phyloP scores from a whole-genome alignment of 164 flowering plant genomes.

The Sextonia rubra region DNA sequence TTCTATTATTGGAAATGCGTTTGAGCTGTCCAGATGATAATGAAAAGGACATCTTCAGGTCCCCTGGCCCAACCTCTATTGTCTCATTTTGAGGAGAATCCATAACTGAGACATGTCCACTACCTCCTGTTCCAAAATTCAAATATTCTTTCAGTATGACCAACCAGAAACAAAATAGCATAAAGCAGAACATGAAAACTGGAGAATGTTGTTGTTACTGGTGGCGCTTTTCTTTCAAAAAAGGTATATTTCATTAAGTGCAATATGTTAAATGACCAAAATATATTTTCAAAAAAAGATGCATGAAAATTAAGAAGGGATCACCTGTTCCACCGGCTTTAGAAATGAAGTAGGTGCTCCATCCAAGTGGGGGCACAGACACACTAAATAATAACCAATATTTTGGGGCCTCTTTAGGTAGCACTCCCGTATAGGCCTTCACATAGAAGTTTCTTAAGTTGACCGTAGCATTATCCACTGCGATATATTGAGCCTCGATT shows the following conservation, averaged over 20 bases:
- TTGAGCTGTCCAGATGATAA: slow-evolving; percentile 53
- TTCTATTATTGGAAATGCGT: slow-evolving; percentile 53
- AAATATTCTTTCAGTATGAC: slow-evolving; percentile 22
- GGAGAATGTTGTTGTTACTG: background rate
- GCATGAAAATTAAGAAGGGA: background rate
- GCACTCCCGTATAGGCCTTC: slow-evolving; percentile 55
- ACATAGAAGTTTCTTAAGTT: slow-evolving; percentile 59
- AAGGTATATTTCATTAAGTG: background rate
- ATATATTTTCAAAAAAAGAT: background rate
- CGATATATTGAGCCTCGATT: slow-evolving; percentile 51
- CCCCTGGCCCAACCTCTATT: slow-evolving; percentile 74
- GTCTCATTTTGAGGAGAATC: slow-evolving; percentile 37
- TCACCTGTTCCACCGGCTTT: slow-evolving; percentile 39
- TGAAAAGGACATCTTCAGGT: slow-evolving; percentile 72
- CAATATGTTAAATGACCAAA: background rate
- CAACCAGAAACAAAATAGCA: background rate
- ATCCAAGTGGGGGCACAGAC: slow-evolving; percentile 76
- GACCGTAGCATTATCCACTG: slow-evolving; percentile 56
- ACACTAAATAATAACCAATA: slow-evolving; percentile 76
- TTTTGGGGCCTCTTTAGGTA: slow-evolving; percentile 41
- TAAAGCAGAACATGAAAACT: background rate
- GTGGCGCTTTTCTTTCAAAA: background rate
- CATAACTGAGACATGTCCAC: slow-evolving; percentile 15
- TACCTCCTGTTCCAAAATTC: slow-evolving; percentile 28
- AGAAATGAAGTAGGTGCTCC: slow-evolving; percentile 80